These are phyloP conservation scores for Salix arbutifolia DNA, from an alignment of 345 rosid genomes.

Conservation along the genomic window DNA sequence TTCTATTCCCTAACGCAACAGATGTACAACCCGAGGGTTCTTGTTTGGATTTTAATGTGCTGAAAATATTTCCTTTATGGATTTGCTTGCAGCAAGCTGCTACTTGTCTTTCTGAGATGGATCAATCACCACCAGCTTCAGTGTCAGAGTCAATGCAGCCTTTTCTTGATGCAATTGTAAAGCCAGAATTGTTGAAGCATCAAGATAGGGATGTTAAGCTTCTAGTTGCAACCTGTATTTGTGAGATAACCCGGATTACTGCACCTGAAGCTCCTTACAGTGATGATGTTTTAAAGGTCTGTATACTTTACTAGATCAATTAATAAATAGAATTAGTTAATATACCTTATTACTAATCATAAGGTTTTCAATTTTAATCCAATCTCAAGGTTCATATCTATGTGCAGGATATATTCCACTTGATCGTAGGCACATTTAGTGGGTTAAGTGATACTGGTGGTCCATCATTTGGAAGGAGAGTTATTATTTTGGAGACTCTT, in stretches of 20 bases:
- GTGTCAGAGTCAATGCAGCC: slow-evolving; percentile 74
- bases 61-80: slow-evolving; percentile 5
- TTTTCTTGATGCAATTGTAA: slow-evolving; percentile 69
- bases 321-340: slow-evolving; percentile 3
- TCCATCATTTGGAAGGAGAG: slow-evolving; percentile 93
- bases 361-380: slow-evolving; percentile 10
- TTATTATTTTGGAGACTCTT: slow-evolving; percentile 85
- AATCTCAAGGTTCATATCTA: slow-evolving; percentile 12
- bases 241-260: slow-evolving; percentile 92
- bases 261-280: slow-evolving; percentile 98
- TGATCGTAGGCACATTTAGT: slow-evolving; percentile 77
- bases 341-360: not conserved
- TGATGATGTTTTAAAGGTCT: slow-evolving; percentile 81
- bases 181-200: slow-evolving; percentile 78
- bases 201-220: slow-evolving; percentile 91
- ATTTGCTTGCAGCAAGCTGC: slow-evolving; percentile 71
- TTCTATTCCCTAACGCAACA: not conserved
- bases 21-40: not conserved
- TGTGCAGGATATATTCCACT: slow-evolving; percentile 77
- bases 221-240: slow-evolving; percentile 91
- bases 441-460: slow-evolving; percentile 78
- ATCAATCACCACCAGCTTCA: slow-evolving; percentile 70
- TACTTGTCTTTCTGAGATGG: slow-evolving; percentile 75
- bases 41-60: slow-evolving; percentile 1
- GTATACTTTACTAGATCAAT: slow-evolving; percentile 12